Base-by-base conservation (phyloP, 116 monocot genomes). In the Dioscorea cayenensis region DNA sequence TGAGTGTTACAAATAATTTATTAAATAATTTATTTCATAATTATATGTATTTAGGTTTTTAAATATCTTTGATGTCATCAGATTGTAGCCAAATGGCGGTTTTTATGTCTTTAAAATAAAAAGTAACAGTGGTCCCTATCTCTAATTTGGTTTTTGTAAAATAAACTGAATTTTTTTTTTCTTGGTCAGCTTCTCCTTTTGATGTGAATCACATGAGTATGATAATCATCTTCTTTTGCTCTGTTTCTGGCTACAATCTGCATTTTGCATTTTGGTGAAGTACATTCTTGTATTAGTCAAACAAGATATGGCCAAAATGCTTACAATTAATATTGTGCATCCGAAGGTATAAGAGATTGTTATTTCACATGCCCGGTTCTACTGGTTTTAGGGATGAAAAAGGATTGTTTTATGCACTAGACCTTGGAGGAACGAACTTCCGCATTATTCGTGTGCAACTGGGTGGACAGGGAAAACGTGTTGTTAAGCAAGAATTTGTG, bases 391-490 rank as follows among this genome's bases (percentile, higher is more conserved):
- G 91, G 74, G 72, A 91, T 66, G 87, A 87, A 69, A 76, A 74
- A 70, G 87, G 91, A 63, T 74, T 85, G 70, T 91, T 85, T 76
- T 91, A 91, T 79, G 91, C 91, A 68, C 77, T 91, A 64, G 91
- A 91, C 68, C 84, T 91, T 76, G 91, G 91, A 60, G 87, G 91
- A 64, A 91, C 91, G 63, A 91, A 91, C 72, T 91, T 91, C 61
- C 87, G 91, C 66, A 85, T 87, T 17, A 13, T 91, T 27, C 87
- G 87, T 60, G 85, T 91, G 19, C 87, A 80, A 65, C 68, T 91
- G 17, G 87, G 85, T 48, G 91, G 91, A 63, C 76, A 71, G 49
- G 85, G 79, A n/a, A 62, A 28, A 18, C 80, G 69, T 32, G 78
- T 91, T 66, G 77, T 82, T 7, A 91, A 81, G 49, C 80, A 91